Evolutionary conservation across 2,329 filamentous ascomycete genomes (phyloP).

Genomic region (Blumeriella jaapii): DNA sequence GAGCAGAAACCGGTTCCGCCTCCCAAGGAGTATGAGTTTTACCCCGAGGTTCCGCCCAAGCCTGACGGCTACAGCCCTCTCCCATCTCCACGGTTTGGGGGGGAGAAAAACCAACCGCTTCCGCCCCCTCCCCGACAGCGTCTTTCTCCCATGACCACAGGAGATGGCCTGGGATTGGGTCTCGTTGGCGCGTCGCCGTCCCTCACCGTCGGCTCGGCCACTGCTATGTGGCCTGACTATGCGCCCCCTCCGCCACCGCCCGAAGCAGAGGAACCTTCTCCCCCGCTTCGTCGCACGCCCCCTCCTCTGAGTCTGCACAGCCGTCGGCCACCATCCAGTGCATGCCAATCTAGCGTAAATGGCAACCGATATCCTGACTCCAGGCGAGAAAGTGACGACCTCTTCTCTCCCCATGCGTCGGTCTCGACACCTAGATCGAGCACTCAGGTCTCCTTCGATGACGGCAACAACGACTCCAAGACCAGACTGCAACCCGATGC

Average conservation of each 20-base stretch:
- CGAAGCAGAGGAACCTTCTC: constrained; percentile 7
- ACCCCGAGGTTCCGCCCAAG: constrained; percentile 20
- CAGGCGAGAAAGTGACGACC: constrained; percentile 23
- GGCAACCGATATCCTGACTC: constrained; percentile 19
- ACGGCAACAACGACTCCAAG: constrained; percentile 9
- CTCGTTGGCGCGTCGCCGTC: constrained; percentile 13
- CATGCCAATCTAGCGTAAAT: constrained; percentile 22
- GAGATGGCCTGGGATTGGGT: constrained; percentile 19
- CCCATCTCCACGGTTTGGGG: constrained; percentile 15
- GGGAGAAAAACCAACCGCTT: constrained; percentile 4
- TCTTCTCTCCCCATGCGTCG: constrained; percentile 22
- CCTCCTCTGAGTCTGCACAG: constrained; percentile 16
- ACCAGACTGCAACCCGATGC: constrained; percentile 4
- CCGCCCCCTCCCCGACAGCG: constrained; percentile 12
- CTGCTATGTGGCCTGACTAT: constrained; percentile 18
- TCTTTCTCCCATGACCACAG: constrained; percentile 17
- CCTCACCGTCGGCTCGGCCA: constrained; percentile 11
- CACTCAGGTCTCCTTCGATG: constrained; percentile 22
- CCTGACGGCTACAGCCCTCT: constrained; percentile 20
- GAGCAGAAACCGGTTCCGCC: constrained; percentile 31
- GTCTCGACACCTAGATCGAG: constrained; percentile 26
- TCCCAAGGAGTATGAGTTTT: constrained; percentile 27
- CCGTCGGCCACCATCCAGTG: constrained; percentile 18
- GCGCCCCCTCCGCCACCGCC: constrained; percentile 16
- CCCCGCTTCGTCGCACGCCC: constrained; percentile 12